phyloP scores from a whole-genome alignment of 2,329 filamentous ascomycete genomes.

The Penicillium palitans region DNA sequence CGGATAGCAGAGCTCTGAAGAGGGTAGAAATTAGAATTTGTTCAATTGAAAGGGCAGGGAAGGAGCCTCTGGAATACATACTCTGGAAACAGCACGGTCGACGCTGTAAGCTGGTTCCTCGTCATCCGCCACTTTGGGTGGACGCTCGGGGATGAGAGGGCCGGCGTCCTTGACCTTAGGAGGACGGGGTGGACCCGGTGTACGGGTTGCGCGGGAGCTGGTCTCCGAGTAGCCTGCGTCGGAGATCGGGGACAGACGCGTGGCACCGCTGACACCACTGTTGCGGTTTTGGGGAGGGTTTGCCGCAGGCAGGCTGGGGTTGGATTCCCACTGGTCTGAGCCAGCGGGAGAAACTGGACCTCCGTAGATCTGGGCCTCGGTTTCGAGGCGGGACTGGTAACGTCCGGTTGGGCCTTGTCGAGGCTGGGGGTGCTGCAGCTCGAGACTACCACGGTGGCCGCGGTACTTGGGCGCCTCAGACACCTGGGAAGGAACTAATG shows the following conservation, averaged over 20 bases:
- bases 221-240: conserved; percentile 49
- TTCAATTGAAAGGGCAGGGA: not conserved
- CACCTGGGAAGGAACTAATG: conserved; percentile 60
- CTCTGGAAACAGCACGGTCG: conserved; percentile 44
- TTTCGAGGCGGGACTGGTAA: conserved; percentile 62
- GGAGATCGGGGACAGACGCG: conserved; percentile 49
- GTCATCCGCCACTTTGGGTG: conserved; percentile 42
- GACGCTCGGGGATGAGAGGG: conserved; percentile 57
- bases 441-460: conserved; percentile 63
- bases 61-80: conserved; percentile 20
- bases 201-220: conserved; percentile 36
- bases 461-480: conserved; percentile 63
- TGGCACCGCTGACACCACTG: conserved; percentile 40
- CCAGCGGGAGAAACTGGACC: conserved; percentile 41
- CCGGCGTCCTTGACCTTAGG: conserved; percentile 58
- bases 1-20: conserved; percentile 34
- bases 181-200: conserved; percentile 50
- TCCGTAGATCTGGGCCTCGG: conserved; percentile 57
- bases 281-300: conserved; percentile 37
- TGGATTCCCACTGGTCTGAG: conserved; percentile 50
- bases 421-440: conserved; percentile 65
- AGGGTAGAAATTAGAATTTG: conserved; percentile 6
- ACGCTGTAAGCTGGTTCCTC: conserved; percentile 38
- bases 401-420: conserved; percentile 62
- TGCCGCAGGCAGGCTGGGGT: conserved; percentile 40